A percentile compares a stretch with the other conserved stretches of the same genome.
Conservation (phyloP, 2,329 filamentous ascomycete species). For the Chaetomium sp. region DNA sequence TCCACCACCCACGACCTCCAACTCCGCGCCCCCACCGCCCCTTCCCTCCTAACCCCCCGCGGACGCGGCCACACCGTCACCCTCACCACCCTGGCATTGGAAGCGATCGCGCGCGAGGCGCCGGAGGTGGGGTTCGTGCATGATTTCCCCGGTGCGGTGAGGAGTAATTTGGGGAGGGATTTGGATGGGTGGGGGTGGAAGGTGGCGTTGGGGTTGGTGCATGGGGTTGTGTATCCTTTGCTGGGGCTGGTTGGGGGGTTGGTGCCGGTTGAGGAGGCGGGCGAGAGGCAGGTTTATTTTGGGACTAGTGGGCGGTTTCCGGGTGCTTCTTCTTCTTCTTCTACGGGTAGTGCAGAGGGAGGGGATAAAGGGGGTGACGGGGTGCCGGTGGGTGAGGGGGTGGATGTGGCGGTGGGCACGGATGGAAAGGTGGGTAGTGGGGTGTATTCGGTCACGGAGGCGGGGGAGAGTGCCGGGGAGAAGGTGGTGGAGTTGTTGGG, state of each 20-base stretch:
- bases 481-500: not conserved
- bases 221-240: slow-evolving; percentile 13
- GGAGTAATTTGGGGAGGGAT: slow-evolving; percentile 20
- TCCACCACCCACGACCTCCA: slow-evolving; percentile 23
- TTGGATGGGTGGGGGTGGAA: not conserved
- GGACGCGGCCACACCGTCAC: slow-evolving; percentile 26
- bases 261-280: slow-evolving; percentile 22
- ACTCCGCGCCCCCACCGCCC: slow-evolving; percentile 14
- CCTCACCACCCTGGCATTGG: slow-evolving; percentile 27
- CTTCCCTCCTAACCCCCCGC: not conserved
- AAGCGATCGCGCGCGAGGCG: slow-evolving; percentile 23
- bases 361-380: not conserved
- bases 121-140: slow-evolving; percentile 27
- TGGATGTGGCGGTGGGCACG: not conserved
- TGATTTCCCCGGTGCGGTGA: slow-evolving; percentile 26
- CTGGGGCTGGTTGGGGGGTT: slow-evolving; percentile 12
- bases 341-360: too few relatives aligned
- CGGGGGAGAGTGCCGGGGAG: slow-evolving; percentile 1
- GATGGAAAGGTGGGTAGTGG: slow-evolving; percentile 2
- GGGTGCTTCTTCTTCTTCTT: too few relatives aligned
- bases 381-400: not conserved
- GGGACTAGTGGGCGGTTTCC: slow-evolving; percentile 22
- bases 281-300: slow-evolving; percentile 27
- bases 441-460: slow-evolving; percentile 1
- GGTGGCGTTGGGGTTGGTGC: slow-evolving; percentile 7